phyloP scores from a whole-genome alignment of 2,329 filamentous ascomycete species.

The Epichloe festucae region DNA sequence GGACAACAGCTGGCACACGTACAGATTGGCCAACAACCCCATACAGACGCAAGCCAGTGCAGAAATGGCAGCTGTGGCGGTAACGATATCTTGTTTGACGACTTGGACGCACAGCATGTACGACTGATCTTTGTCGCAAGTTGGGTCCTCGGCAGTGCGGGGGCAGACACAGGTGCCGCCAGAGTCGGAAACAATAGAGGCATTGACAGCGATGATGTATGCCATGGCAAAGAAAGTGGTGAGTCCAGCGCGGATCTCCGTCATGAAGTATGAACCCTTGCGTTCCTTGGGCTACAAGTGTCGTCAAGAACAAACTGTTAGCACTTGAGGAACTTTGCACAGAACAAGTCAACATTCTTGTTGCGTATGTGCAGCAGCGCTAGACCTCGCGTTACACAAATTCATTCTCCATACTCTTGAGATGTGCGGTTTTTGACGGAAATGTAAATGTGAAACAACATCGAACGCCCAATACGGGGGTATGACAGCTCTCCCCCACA shows the following conservation, averaged over 20 bases:
- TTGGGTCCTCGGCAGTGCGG: conserved; percentile 32
- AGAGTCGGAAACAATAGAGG: conserved; percentile 44
- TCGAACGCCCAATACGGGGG: background rate
- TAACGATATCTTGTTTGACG: conserved; percentile 67
- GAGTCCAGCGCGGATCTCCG: conserved; percentile 70
- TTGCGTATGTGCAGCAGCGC: background rate
- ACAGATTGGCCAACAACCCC: conserved; percentile 70
- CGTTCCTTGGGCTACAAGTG: conserved; percentile 49
- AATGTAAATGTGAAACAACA: background rate
- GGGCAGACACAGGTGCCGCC: conserved; percentile 69
- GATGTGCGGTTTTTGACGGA: background rate
- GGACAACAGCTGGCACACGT: conserved; percentile 13
- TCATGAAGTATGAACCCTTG: conserved; percentile 66
- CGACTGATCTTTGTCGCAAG: conserved; percentile 39
- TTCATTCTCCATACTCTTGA: background rate
- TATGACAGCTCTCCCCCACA: background rate
- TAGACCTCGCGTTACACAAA: background rate
- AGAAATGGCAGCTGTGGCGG: conserved; percentile 72
- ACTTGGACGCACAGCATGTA: conserved; percentile 52
- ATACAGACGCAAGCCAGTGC: conserved; percentile 71
- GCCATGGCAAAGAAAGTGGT: conserved; percentile 62
- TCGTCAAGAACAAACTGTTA: background rate
- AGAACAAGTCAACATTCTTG: background rate
- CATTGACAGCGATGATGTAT: conserved; percentile 42
- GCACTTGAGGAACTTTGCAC: background rate